Percentiles rank a stretch among this genome's conserved stretches.
Evolutionary conservation across 2,329 filamentous ascomycete species (phyloP).

Genomic region (Aulographum hederae): DNA sequence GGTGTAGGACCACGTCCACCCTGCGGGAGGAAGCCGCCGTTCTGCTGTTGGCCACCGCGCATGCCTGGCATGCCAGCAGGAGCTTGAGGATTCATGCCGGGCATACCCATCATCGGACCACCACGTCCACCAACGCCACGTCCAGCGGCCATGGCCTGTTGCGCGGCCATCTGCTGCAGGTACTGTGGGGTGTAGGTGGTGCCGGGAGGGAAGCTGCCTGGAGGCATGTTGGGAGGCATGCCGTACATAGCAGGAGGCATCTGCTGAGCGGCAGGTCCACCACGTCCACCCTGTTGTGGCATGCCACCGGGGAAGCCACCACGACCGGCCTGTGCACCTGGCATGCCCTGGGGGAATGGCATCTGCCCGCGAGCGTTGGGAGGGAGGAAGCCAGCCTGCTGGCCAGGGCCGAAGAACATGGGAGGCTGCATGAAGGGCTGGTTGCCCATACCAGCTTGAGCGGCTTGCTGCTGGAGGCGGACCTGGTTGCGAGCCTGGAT

Average conservation of each 20-base stretch:
- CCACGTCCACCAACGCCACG: constrained; percentile 50
- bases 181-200: constrained; percentile 65
- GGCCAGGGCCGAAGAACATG: constrained; percentile 80
- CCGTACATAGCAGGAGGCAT: constrained; percentile 76
- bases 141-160: constrained; percentile 38
- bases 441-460: constrained; percentile 70
- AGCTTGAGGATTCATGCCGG: constrained; percentile 44
- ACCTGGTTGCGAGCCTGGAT: constrained; percentile 98
- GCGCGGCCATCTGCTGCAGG: constrained; percentile 54
- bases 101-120: constrained; percentile 34
- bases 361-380: constrained; percentile 40
- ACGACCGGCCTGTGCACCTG: constrained; percentile 60
- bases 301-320: constrained; percentile 71
- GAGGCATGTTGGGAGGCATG: constrained; percentile 45
- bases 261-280: constrained; percentile 58
- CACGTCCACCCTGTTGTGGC: constrained; percentile 74
- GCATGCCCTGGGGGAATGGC: constrained; percentile 41
- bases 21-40: neutral
- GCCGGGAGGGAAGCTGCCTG: constrained; percentile 52
- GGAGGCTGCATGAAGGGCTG: constrained; percentile 69
- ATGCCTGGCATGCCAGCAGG: constrained; percentile 25
- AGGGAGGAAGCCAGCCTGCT: constrained; percentile 47
- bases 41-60: constrained; percentile 13
- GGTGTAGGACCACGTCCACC: constrained; percentile 14
- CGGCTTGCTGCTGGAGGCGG: constrained; percentile 92